phyloP scores from a whole-genome alignment of 495 filamentous ascomycete species.

The Aspergillus conjunctus region DNA sequence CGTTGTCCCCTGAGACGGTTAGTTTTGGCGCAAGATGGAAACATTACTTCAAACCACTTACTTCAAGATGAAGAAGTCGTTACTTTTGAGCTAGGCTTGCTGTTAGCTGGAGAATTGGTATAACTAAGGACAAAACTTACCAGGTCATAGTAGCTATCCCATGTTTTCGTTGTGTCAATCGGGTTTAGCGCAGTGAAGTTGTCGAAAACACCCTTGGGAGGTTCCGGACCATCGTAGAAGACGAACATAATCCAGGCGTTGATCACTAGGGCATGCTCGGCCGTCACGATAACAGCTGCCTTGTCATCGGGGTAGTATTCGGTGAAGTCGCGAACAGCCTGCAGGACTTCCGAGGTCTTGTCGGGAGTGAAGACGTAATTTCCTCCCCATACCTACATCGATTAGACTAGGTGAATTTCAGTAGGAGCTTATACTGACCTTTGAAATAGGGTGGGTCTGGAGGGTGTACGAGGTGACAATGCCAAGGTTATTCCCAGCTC shows the following conservation, averaged over 20 bases:
- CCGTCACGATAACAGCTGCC: conserved; percentile 56
- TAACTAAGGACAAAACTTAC: conserved; percentile 29
- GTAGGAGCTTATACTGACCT: conserved; percentile 19
- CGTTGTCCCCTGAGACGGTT: conserved; percentile 42
- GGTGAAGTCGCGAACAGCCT: conserved; percentile 54
- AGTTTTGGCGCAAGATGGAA: conserved; percentile 1
- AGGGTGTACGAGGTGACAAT: conserved; percentile 61
- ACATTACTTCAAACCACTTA: conserved; percentile 18
- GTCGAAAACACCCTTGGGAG: conserved; percentile 56
- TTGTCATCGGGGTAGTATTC: conserved; percentile 54
- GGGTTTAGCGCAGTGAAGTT: conserved; percentile 56
- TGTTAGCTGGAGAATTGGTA: neutral
- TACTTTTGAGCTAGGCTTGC: conserved; percentile 34
- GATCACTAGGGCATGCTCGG: conserved; percentile 50
- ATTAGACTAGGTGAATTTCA: neutral
- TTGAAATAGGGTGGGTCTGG: conserved; percentile 44
- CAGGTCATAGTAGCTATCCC: conserved; percentile 54
- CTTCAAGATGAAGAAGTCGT: conserved; percentile 43
- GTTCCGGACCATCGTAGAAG: conserved; percentile 63
- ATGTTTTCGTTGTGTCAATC: conserved; percentile 51
- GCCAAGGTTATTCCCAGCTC: conserved; percentile 62
- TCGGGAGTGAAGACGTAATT: conserved; percentile 51
- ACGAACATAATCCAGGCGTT: conserved; percentile 63
- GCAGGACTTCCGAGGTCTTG: conserved; percentile 44
- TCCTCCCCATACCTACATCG: conserved; percentile 52